phyloP scores from a whole-genome alignment of 345 rosid species.

The Rhodomyrtus tomentosa region DNA sequence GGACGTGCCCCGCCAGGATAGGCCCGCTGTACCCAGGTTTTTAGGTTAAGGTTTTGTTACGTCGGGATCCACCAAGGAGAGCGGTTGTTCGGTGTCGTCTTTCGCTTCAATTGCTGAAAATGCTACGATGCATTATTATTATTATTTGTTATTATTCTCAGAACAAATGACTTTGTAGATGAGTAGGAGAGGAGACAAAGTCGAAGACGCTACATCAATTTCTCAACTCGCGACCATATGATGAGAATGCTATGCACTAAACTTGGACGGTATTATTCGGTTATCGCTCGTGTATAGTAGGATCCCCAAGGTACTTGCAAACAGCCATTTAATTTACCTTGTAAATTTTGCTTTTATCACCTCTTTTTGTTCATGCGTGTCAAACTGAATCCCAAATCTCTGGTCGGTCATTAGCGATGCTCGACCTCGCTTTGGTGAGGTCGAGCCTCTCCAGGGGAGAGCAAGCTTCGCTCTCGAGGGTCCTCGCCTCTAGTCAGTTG shows the following conservation, averaged over 20 bases:
- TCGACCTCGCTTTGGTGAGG: too few species aligned
- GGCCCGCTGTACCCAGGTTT: neutral
- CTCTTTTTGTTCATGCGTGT: neutral
- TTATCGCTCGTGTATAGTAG: neutral
- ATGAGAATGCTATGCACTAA: neutral
- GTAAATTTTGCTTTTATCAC: neutral
- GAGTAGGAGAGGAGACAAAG: neutral
- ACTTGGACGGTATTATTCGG: neutral
- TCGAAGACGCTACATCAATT: neutral
- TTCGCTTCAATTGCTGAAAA: neutral
- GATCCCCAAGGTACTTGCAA: neutral
- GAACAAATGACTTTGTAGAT: neutral
- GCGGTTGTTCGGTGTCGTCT: neutral
- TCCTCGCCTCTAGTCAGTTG: too few species aligned
- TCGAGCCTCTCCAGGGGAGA: too few species aligned
- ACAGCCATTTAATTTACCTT: neutral
- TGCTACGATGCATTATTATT: too few species aligned
- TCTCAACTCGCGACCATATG: neutral
- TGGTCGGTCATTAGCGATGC: too few species aligned
- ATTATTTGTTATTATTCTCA: neutral
- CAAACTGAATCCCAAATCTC: too few species aligned
- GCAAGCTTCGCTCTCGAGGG: too few species aligned
- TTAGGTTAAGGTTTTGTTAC: neutral
- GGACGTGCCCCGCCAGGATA: neutral
- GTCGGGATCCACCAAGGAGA: neutral